Evolutionary conservation across 2,329 filamentous ascomycete genomes (phyloP).

Genomic region (Ophiostoma sp.): DNA sequence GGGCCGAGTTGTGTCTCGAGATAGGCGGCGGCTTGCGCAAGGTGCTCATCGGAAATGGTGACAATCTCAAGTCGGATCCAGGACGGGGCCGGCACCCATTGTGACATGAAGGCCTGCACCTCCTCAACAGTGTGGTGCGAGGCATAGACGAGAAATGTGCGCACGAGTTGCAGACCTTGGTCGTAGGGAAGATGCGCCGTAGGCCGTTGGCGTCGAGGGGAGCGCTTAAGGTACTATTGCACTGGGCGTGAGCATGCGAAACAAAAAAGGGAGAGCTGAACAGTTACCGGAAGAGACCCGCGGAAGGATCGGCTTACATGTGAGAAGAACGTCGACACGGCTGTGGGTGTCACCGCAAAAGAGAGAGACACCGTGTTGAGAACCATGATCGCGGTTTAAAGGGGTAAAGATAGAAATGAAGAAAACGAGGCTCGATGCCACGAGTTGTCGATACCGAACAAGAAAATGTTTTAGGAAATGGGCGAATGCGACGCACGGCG

Average conservation of each 20-base stretch:
- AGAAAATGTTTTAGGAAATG: background rate
- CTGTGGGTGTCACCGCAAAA: slow-evolving; percentile 81
- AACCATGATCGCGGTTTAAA: slow-evolving; percentile 26
- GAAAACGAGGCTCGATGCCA: background rate
- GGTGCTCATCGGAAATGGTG: slow-evolving; percentile 62
- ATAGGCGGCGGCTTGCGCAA: slow-evolving; percentile 65
- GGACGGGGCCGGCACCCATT: slow-evolving; percentile 85
- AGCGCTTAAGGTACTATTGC: slow-evolving; percentile 77
- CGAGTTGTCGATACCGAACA: background rate
- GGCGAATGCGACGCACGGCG: background rate
- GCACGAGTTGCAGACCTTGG: slow-evolving; percentile 83
- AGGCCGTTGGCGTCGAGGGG: slow-evolving; percentile 72
- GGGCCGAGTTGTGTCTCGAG: slow-evolving; percentile 74
- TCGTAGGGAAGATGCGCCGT: slow-evolving; percentile 93
- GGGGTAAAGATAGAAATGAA: background rate
- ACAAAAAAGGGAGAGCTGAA: background rate
- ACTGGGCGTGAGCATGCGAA: background rate
- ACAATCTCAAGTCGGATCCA: slow-evolving; percentile 81
- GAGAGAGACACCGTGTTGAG: slow-evolving; percentile 79
- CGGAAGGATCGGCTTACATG: slow-evolving; percentile 63
- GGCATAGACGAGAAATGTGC: slow-evolving; percentile 79
- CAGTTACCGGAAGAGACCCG: background rate
- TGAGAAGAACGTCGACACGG: slow-evolving; percentile 80
- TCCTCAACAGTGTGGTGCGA: slow-evolving; percentile 92
- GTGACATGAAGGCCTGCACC: slow-evolving; percentile 83